A percentile compares a stretch with the other conserved stretches of the same genome.
These are phyloP conservation scores for Peterozyma toletana DNA, from an alignment of 805 yeast genomes.

Conservation along the genomic window DNA sequence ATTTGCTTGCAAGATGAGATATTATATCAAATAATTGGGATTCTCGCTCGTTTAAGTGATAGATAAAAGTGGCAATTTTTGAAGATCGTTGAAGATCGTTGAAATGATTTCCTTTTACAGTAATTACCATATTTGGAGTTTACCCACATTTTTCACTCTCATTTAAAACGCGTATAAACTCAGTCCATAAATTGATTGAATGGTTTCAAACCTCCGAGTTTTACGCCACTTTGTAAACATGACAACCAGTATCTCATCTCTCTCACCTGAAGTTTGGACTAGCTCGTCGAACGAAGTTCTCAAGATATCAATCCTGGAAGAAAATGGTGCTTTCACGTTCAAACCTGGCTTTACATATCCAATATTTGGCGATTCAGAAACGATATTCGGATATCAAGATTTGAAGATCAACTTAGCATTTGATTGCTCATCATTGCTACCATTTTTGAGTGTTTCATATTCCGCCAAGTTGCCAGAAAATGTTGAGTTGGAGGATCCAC, in stretches of 20 bases:
- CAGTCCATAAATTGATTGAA: no score
- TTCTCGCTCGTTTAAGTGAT: no score
- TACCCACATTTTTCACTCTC: no score
- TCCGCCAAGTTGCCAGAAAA: conserved; percentile 39
- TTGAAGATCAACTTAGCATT: conserved; percentile 61
- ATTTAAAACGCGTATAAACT: no score
- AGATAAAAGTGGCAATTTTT: no score
- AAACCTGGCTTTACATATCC: conserved; percentile 85
- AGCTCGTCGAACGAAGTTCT: conserved; percentile 63
- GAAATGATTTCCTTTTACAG: no score
- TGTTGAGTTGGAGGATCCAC: conserved; percentile 53
- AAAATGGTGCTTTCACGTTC: conserved; percentile 55
- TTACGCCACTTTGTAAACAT: no score
- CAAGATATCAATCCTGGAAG: conserved; percentile 51
- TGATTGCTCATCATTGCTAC: conserved; percentile 67
- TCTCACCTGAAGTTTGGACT: conserved; percentile 66
- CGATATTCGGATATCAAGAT: conserved; percentile 76
- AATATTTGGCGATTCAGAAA: conserved; percentile 86
- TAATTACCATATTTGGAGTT: no score
- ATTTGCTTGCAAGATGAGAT: no score
- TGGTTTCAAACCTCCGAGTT: no score
- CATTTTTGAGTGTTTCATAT: conserved; percentile 60
- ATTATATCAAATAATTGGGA: no score
- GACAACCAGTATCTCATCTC: background rate
- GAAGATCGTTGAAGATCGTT: conserved; percentile 21